These are phyloP conservation scores for Balakata baccata DNA, from an alignment of 345 rosid genomes.

Conservation along the genomic window DNA sequence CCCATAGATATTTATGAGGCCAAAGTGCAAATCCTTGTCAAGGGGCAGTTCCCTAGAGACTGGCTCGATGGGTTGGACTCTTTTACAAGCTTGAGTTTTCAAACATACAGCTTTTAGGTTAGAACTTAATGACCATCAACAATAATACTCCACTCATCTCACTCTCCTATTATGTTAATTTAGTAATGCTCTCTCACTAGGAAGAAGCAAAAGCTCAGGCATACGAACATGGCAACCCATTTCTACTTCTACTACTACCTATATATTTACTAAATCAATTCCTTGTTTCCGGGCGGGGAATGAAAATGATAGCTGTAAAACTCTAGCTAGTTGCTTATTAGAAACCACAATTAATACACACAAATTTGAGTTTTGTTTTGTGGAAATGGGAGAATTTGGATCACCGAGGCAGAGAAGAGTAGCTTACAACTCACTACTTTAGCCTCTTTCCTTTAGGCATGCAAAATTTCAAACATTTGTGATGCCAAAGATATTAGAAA, in stretches of 20 bases:
- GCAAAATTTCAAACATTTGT: constrained; percentile 11
- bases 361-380: background rate
- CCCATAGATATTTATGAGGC: background rate
- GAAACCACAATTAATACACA: too few species aligned
- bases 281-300: background rate
- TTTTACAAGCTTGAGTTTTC: constrained; percentile 3
- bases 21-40: constrained; percentile 1
- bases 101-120: constrained; percentile 10
- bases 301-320: constrained; percentile 1
- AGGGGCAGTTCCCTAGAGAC: constrained; percentile 21
- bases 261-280: too few species aligned
- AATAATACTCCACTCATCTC: background rate
- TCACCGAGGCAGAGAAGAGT: background rate
- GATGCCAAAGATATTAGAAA: background rate
- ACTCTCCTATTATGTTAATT: background rate
- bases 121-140: background rate
- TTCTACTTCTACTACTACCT: too few species aligned
- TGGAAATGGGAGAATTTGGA: background rate
- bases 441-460: background rate
- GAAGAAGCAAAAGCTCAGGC: background rate
- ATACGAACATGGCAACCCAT: background rate
- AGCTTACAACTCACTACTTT: background rate
- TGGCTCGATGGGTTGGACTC: background rate
- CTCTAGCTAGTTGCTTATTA: too few species aligned
- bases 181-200: background rate